Percentiles rank a stretch among this genome's conserved stretches.
Evolutionary conservation across 805 yeast species (phyloP).

Genomic region (Komagataella pastoris): DNA sequence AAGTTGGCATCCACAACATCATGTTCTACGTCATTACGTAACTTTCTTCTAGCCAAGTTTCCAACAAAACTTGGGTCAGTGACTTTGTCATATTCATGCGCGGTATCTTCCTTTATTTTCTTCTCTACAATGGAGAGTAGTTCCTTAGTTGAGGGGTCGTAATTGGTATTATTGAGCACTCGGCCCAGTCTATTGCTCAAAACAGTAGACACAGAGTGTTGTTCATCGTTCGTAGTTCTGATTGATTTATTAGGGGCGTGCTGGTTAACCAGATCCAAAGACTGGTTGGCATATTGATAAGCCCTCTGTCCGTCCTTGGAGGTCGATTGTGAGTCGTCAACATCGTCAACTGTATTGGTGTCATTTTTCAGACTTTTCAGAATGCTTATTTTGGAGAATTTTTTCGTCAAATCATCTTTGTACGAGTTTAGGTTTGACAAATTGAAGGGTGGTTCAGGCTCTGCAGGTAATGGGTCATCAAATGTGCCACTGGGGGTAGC

Average conservation of each 20-base stretch:
- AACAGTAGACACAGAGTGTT: slow-evolving; percentile 7
- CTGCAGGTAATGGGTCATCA: slow-evolving; percentile 12
- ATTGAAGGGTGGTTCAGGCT: slow-evolving; percentile 26
- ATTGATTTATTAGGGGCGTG: slow-evolving; percentile 2
- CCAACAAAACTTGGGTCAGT: slow-evolving; percentile 41
- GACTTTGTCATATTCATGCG: slow-evolving; percentile 16
- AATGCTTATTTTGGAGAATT: slow-evolving; percentile 19
- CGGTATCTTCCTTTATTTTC: slow-evolving; percentile 12
- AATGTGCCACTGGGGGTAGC: neutral
- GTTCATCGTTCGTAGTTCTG: slow-evolving; percentile 1
- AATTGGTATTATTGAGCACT: slow-evolving; percentile 30
- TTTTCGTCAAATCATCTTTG: slow-evolving; percentile 22
- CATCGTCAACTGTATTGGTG: slow-evolving; percentile 1
- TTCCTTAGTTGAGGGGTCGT: slow-evolving; percentile 21
- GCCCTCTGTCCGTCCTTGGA: slow-evolving; percentile 14
- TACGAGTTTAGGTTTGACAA: slow-evolving; percentile 20
- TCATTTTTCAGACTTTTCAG: slow-evolving; percentile 11
- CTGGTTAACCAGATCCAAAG: slow-evolving; percentile 22
- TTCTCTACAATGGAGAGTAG: slow-evolving; percentile 14
- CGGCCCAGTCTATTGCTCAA: slow-evolving; percentile 33
- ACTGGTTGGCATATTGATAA: slow-evolving; percentile 32
- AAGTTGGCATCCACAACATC: slow-evolving; percentile 46
- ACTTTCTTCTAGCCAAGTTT: slow-evolving; percentile 42
- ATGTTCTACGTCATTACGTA: slow-evolving; percentile 46
- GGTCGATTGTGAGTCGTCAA: slow-evolving; percentile 2